Evolutionary conservation across 352 stramenopile genomes (phyloP), one percentile per base, ranked within the genome.

Genomic region (Pythium scleroteichum): DNA sequence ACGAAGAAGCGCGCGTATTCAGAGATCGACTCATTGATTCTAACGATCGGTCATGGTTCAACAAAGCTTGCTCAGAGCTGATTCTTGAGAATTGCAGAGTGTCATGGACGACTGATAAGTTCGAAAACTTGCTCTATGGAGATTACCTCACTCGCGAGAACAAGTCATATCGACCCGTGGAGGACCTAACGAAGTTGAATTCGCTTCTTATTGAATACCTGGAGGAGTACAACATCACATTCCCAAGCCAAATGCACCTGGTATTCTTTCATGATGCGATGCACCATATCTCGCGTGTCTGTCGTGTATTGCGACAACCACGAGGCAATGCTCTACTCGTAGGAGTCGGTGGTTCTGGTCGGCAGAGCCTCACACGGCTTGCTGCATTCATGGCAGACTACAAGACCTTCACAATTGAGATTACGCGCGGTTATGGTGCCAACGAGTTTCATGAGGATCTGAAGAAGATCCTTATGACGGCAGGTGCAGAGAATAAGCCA

Each of bases 251-350:
- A 38, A 98, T 98, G 92, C 83, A 98, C 63, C 69, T 98, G 26
- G 93, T 98, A 14, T 97, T 98, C 65, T 98, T 98, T 65, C 87
- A 85, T 32, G 95, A 98, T 61, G 95, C 95, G 0, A 95, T 98
- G 53, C 80, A 96, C 29, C 95, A 98, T 62, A 92, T 98, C 23
- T 95, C 86, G 3, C 82, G 92, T 16, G 97, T 98, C 33, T 94
- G 86, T 57, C 86, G 95, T 19, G 91, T 98, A 20, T 67, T 98
- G 10, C 76, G 94, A 2, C 94, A 98, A 45, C 92, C 93, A 7
- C 78, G 88, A 19, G 93, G 93, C 32, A 98, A 98, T 49, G 93
- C 92, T 14, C 50, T 98, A 42, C 74, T 98, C 1, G 92, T 98
- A 4, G 93, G 93, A 35, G 93, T 98, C 12, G 93, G 93, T 35